Conservation (phyloP, 208 protist genomes). For the Vickermania spadyakhi region DNA sequence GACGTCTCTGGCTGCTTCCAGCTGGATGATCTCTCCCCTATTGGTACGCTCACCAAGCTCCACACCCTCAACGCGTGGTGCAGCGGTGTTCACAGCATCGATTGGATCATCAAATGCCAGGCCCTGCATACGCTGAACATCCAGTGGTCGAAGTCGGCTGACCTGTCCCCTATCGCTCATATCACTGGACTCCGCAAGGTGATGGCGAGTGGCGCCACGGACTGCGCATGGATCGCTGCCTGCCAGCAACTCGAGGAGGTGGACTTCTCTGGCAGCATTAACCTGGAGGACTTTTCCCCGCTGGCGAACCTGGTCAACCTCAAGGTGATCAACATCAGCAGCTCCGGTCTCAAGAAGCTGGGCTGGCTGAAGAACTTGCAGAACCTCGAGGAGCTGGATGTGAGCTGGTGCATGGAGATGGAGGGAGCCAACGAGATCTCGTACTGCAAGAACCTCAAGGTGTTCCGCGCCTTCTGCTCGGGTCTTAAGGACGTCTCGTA, state of each 20-base stretch:
- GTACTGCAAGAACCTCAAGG: neutral
- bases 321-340: neutral
- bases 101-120: slow-evolving; percentile 1
- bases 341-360: neutral
- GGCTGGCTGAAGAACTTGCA: neutral
- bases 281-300: neutral
- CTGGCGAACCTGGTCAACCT: neutral
- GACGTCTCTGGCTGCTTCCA: neutral
- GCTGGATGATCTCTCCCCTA: neutral
- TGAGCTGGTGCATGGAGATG: neutral
- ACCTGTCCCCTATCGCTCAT: neutral
- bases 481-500: neutral
- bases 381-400: neutral
- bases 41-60: slow-evolving; percentile 1
- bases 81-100: slow-evolving; percentile 1
- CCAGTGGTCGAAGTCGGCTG: neutral
- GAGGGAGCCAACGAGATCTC: neutral
- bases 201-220: neutral
- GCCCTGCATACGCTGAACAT: slow-evolving; percentile 1
- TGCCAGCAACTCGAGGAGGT: slow-evolving; percentile 2
- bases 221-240: neutral
- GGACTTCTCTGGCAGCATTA: slow-evolving; percentile 2
- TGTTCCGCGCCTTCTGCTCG: slow-evolving; percentile 1
- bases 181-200: neutral
- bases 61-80: neutral